Evolutionary conservation across 1,284 basidiomycete genomes (phyloP), one percentile per base, ranked within the genome.

Genomic region (Cryptococcus amylolentus): DNA sequence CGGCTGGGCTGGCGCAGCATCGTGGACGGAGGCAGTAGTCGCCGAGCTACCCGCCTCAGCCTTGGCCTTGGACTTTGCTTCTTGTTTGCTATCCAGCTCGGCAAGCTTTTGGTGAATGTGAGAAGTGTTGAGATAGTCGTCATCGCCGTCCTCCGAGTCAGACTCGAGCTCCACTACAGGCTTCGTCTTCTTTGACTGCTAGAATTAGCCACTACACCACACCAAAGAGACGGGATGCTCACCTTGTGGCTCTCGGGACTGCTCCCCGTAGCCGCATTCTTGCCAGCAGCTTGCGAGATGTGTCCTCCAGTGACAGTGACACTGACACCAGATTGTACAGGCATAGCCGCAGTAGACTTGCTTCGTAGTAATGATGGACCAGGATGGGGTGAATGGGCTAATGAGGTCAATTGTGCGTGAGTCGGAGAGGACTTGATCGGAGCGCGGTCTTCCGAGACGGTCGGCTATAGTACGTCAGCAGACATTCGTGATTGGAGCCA

Each of bases 281-380:
- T 49, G 13, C 23, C 48, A 44, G 10, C 39, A 28, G 20, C 47
- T 26, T 58, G 53, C 10, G 40, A 44, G 38, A 39, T 31, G 8
- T 56, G 40, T 37, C 51, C 26, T 20, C 51, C 56, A 6, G 58
- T 58, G 8, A 60, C 49, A 1, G 69, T 72, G 1, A 75, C 71
- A 50, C 69, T 72, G 37, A 75, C 63, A 10, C 72, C 74, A 0
- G 66, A 70, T 47, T 74, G 67, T 3, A 76, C 68, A 12, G 74
- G 74, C 56, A 73, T 66, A 3, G 74, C 72, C 2, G 69, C 71
- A 1, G 67, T 68, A n/a, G 71, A 73, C 57, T 76, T 76, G 51
- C 67, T 70, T 6, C 72, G 62, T 26, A 73, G 51, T 3, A 73
- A 54, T 13, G 48, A 56, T 4, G 67, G 68, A 10, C 61, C 67